These are phyloP conservation scores for Nicotiana knightiana DNA, from an alignment of 257 asterid genomes.

Conservation along the genomic window DNA sequence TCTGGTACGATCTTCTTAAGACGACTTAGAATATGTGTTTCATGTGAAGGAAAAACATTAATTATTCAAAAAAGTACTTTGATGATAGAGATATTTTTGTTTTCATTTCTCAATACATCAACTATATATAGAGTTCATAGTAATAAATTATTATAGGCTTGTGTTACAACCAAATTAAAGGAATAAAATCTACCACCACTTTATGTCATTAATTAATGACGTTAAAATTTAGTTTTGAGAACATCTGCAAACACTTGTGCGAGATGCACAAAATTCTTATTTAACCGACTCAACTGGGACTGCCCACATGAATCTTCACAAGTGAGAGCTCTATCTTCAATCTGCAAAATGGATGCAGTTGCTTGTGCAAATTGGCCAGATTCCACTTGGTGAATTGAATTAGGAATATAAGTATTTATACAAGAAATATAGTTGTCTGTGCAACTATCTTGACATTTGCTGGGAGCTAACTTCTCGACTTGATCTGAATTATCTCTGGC, in stretches of 20 bases:
- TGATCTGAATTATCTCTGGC: background rate
- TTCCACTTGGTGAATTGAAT: background rate
- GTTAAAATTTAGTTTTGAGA: background rate
- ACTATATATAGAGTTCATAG: background rate
- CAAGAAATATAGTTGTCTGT: background rate
- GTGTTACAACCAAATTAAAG: no score
- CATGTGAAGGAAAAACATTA: no score
- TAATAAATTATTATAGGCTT: background rate
- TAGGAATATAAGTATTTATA: background rate
- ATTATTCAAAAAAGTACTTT: no score
- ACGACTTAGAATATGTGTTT: no score
- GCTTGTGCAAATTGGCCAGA: background rate
- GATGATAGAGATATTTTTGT: no score
- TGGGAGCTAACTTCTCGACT: background rate
- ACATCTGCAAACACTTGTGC: background rate
- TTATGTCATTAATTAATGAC: background rate
- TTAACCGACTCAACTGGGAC: background rate
- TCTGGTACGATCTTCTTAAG: no score
- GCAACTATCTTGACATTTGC: background rate
- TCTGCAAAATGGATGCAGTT: background rate
- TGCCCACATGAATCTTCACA: conserved; percentile 6
- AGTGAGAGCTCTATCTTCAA: conserved; percentile 5
- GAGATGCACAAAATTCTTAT: background rate
- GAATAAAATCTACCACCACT: no score
- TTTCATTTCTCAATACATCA: background rate